Percentiles rank a stretch among this genome's conserved stretches.
phyloP scores from a whole-genome alignment of 345 rosid genomes.

The Syzygium aqueum region DNA sequence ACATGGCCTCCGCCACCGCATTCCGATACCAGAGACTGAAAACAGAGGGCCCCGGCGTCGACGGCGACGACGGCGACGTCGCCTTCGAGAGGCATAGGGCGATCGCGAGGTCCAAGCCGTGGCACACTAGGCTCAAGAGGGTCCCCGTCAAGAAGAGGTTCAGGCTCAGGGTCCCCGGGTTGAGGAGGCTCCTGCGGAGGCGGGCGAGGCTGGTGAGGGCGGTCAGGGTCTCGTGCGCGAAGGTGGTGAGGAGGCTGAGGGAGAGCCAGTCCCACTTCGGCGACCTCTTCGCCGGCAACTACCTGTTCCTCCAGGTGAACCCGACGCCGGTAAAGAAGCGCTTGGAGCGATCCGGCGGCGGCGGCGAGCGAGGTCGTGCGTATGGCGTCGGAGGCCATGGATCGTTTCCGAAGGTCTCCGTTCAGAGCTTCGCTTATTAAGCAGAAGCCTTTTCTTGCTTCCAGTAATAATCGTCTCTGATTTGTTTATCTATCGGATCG shows the following conservation, averaged over 20 bases:
- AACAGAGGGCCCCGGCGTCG: not conserved
- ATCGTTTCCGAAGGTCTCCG: not conserved
- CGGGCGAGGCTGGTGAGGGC: slow-evolving; percentile 2
- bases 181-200: slow-evolving; percentile 14
- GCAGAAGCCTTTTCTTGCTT: slow-evolving; percentile 5
- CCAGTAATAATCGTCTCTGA: not conserved
- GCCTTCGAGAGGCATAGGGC: not conserved
- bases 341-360: not conserved
- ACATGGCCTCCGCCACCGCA: not conserved
- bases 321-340: slow-evolving; percentile 6
- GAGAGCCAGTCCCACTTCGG: slow-evolving; percentile 12
- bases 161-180: slow-evolving; percentile 32
- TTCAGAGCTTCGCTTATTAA: not conserved
- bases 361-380: not conserved
- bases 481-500: not conserved
- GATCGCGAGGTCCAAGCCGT: slow-evolving; percentile 6
- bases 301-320: slow-evolving; percentile 16
- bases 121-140: slow-evolving; percentile 27
- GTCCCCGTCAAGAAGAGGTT: slow-evolving; percentile 36
- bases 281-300: slow-evolving; percentile 18
- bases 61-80: not conserved
- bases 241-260: slow-evolving; percentile 10
- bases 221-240: slow-evolving; percentile 1
- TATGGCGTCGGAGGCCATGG: not conserved
- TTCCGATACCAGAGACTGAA: slow-evolving; percentile 35